Percentiles rank a stretch among this genome's conserved stretches.
Evolutionary conservation across 257 asterid genomes (phyloP).

Genomic region (Jasminum sambac): DNA sequence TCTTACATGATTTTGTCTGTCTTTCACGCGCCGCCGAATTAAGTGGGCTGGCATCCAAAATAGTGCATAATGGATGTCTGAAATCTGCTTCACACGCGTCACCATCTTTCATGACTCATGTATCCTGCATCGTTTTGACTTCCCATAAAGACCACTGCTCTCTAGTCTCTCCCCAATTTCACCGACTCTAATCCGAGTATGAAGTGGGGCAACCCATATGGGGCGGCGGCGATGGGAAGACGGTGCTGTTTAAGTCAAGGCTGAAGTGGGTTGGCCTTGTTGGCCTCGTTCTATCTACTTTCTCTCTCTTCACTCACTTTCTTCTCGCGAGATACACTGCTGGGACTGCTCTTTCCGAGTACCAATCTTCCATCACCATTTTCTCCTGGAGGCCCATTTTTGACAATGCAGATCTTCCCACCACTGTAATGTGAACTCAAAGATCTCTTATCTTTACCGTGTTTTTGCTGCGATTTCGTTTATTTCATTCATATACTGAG

Average conservation of each 20-base stretch:
- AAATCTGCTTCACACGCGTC: conserved; percentile 27
- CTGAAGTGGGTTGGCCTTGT: conserved; percentile 79
- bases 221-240: conserved; percentile 47
- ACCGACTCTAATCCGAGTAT: conserved; percentile 27
- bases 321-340: conserved; percentile 82
- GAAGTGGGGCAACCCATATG: conserved; percentile 61
- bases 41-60: conserved; percentile 12
- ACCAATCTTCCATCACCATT: conserved; percentile 79
- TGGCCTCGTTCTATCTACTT: conserved; percentile 73
- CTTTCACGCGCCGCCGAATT: conserved; percentile 40
- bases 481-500: conserved; percentile 1
- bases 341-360: conserved; percentile 62
- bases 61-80: no score
- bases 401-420: conserved; percentile 54
- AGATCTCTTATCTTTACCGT: conserved; percentile 48
- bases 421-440: conserved; percentile 51
- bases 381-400: conserved; percentile 91
- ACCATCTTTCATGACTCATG: conserved; percentile 23
- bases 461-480: no score
- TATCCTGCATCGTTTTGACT: conserved; percentile 2
- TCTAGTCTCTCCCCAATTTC: neutral
- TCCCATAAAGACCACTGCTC: neutral
- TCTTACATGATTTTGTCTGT: no score
- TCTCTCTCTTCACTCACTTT: conserved; percentile 82
- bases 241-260: conserved; percentile 72